Evolutionary conservation across 2,329 filamentous ascomycete species (phyloP).

Genomic region (Alternaria novae-zelandiae): DNA sequence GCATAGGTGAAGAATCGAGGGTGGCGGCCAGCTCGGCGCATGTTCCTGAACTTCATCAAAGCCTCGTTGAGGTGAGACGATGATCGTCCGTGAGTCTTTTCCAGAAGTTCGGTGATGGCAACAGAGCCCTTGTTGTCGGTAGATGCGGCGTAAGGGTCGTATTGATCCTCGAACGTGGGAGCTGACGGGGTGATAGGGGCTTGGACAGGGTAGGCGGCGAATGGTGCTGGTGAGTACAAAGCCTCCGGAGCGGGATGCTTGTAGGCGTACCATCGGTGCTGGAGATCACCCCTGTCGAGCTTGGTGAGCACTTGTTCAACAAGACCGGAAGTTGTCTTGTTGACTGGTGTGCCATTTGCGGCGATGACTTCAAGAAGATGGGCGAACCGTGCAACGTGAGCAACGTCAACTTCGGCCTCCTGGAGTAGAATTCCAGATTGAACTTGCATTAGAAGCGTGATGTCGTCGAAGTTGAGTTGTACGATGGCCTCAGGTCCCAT

Average conservation of each 20-base stretch:
- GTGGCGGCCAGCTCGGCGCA: conserved; percentile 88
- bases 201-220: conserved; percentile 56
- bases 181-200: conserved; percentile 61
- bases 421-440: conserved; percentile 61
- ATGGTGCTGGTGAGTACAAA: conserved; percentile 56
- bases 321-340: conserved; percentile 61
- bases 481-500: conserved; percentile 66
- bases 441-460: conserved; percentile 67
- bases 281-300: conserved; percentile 57
- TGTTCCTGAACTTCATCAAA: conserved; percentile 84
- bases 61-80: conserved; percentile 80
- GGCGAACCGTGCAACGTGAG: conserved; percentile 65
- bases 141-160: conserved; percentile 87
- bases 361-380: conserved; percentile 67
- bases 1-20: conserved; percentile 96
- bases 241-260: conserved; percentile 55
- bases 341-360: conserved; percentile 59
- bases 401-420: conserved; percentile 58
- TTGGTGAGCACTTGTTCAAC: conserved; percentile 65
- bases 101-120: conserved; percentile 86
- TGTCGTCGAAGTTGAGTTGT: conserved; percentile 59
- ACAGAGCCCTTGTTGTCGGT: conserved; percentile 95
- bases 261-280: conserved; percentile 65
- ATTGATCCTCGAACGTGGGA: conserved; percentile 77
- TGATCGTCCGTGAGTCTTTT: conserved; percentile 76